Percentiles rank a stretch among this genome's conserved stretches.
Evolutionary conservation across 176 grass and related monocot species (phyloP).

Genomic region (Oryza punctata): DNA sequence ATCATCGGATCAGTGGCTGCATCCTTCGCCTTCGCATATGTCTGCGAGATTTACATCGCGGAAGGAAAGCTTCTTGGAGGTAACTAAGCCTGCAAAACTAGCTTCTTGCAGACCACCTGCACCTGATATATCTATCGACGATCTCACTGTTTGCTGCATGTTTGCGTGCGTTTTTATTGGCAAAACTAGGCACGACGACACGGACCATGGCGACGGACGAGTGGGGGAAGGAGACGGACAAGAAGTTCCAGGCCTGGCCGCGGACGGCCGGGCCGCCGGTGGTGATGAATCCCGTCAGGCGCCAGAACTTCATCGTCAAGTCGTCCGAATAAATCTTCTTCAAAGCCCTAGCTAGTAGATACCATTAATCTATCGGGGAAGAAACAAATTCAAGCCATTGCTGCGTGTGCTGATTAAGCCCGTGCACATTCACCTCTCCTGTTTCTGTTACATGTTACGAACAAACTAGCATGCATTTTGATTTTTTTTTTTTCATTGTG

Average conservation of each 20-base stretch:
- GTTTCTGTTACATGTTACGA: background rate
- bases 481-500: background rate
- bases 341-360: background rate
- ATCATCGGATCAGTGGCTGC: constrained; percentile 23
- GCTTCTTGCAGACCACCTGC: too few relatives aligned
- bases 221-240: constrained; percentile 61
- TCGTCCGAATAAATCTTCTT: background rate
- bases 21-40: constrained; percentile 27
- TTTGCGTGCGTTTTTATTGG: background rate
- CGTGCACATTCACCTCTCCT: background rate
- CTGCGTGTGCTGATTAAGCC: background rate
- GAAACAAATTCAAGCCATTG: background rate
- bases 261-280: constrained; percentile 64
- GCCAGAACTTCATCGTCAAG: constrained; percentile 64
- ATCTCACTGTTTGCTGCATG: background rate
- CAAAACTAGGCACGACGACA: constrained; percentile 11
- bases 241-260: constrained; percentile 69
- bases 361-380: background rate
- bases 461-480: background rate
- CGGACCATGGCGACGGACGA: constrained; percentile 47
- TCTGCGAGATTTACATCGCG: constrained; percentile 13
- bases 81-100: too few relatives aligned
- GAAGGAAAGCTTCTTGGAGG: constrained; percentile 28
- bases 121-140: too few relatives aligned
- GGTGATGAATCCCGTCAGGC: constrained; percentile 66